Percentiles rank a stretch among this genome's conserved stretches.
Evolutionary conservation across 495 filamentous ascomycete species (phyloP).

Genomic region (Neurospora tetrasperma): DNA sequence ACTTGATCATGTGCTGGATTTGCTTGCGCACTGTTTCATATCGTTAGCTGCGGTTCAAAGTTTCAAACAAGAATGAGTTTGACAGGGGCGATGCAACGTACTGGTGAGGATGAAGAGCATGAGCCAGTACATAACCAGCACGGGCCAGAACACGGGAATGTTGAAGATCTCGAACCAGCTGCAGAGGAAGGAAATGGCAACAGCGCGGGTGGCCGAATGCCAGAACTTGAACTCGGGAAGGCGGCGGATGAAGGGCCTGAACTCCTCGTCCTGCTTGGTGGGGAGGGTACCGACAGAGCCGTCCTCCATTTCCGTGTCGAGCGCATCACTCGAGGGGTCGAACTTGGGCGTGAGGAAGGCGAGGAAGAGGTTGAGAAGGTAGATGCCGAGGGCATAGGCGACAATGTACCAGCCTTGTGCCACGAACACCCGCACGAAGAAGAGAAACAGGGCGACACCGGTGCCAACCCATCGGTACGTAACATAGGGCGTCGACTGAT

Average conservation of each 20-base stretch:
- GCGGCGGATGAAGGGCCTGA: slow-evolving; percentile 89
- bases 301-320: slow-evolving; percentile 91
- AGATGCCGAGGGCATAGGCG: slow-evolving; percentile 95
- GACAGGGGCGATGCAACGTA: slow-evolving; percentile 37
- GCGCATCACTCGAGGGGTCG: slow-evolving; percentile 86
- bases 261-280: slow-evolving; percentile 92
- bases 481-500: slow-evolving; percentile 80
- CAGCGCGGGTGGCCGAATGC: slow-evolving; percentile 84
- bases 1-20: slow-evolving; percentile 99
- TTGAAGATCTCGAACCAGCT: slow-evolving; percentile 90
- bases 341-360: slow-evolving; percentile 98
- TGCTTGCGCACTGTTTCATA: slow-evolving; percentile 72
- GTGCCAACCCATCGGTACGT: slow-evolving; percentile 85
- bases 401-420: slow-evolving; percentile 99
- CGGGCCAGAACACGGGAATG: slow-evolving; percentile 97
- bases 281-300: slow-evolving; percentile 70
- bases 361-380: slow-evolving; percentile 98
- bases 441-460: slow-evolving; percentile 57
- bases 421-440: slow-evolving; percentile 80
- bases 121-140: slow-evolving; percentile 95
- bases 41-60: slow-evolving; percentile 15
- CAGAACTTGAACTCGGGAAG: slow-evolving; percentile 99
- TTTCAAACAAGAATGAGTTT: not conserved
- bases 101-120: slow-evolving; percentile 92
- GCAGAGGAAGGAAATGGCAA: slow-evolving; percentile 75